Evolutionary conservation across 2,329 filamentous ascomycete species (phyloP).

Genomic region (Colletotrichum sublineola): DNA sequence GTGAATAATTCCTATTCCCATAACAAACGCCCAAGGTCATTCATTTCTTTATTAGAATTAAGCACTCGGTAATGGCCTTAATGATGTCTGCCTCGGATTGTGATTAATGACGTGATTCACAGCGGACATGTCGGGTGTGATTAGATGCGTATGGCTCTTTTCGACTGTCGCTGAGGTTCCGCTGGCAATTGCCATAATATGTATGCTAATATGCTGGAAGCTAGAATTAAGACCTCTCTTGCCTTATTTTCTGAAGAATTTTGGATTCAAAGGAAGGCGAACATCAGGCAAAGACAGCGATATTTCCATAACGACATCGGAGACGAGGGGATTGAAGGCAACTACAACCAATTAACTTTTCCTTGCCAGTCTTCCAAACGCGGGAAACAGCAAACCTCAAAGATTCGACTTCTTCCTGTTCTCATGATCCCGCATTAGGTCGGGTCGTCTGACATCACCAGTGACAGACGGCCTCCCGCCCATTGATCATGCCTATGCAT

Average conservation of each 20-base stretch:
- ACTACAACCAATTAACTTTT: no score
- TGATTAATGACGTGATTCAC: neutral
- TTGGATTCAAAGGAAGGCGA: neutral
- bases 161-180: no score
- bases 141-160: neutral
- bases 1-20: neutral
- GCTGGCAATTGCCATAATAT: neutral
- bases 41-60: accelerated
- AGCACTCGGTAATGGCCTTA: accelerated
- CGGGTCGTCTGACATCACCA: neutral
- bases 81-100: slow-evolving; percentile 56
- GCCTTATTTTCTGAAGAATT: no score
- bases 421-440: no score
- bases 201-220: neutral
- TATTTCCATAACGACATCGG: neutral
- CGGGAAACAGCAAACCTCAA: neutral
- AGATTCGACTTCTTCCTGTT: accelerated
- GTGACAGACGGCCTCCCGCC: no score
- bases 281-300: neutral
- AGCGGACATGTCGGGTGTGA: no score
- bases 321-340: neutral
- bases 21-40: no score
- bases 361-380: no score
- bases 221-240: neutral
- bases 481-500: neutral